phyloP scores from a whole-genome alignment of 129 eudicot species.

The Lonicera japonica region DNA sequence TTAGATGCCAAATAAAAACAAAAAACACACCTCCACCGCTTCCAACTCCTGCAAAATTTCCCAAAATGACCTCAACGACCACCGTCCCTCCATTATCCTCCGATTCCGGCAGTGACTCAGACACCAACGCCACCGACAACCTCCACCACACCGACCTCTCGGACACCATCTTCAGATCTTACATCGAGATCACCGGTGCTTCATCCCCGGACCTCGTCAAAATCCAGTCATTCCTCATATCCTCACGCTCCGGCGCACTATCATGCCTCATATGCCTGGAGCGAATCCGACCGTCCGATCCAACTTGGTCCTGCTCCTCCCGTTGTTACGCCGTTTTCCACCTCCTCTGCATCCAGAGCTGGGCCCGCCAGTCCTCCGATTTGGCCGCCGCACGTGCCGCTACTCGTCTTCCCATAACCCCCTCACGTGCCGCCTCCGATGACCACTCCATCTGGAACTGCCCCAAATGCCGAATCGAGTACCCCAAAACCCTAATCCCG shows the following conservation, averaged over 20 bases:
- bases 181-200: slow-evolving; percentile 45
- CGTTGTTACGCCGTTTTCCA: slow-evolving; percentile 86
- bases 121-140: slow-evolving; percentile 27
- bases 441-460: slow-evolving; percentile 67
- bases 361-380: slow-evolving; percentile 88
- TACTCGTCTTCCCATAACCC: slow-evolving; percentile 26
- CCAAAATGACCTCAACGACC: slow-evolving; percentile 38
- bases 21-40: neutral
- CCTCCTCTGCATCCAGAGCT: slow-evolving; percentile 80
- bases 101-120: slow-evolving; percentile 62
- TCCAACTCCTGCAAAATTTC: neutral
- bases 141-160: slow-evolving; percentile 73
- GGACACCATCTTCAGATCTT: slow-evolving; percentile 73
- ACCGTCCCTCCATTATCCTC: slow-evolving; percentile 29
- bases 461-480: slow-evolving; percentile 85
- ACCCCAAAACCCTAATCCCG: slow-evolving; percentile 65
- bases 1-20: too few relatives aligned
- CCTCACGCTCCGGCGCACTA: slow-evolving; percentile 85
- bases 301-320: slow-evolving; percentile 90
- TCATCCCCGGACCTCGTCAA: slow-evolving; percentile 54
- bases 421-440: slow-evolving; percentile 54
- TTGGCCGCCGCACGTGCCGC: slow-evolving; percentile 66
- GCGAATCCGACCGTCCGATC: slow-evolving; percentile 70
- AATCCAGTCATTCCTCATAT: slow-evolving; percentile 82
- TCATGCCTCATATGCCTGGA: slow-evolving; percentile 99